phyloP scores from a whole-genome alignment of 192 early-diverging fungal genomes.

The Linnemannia hyalina region DNA sequence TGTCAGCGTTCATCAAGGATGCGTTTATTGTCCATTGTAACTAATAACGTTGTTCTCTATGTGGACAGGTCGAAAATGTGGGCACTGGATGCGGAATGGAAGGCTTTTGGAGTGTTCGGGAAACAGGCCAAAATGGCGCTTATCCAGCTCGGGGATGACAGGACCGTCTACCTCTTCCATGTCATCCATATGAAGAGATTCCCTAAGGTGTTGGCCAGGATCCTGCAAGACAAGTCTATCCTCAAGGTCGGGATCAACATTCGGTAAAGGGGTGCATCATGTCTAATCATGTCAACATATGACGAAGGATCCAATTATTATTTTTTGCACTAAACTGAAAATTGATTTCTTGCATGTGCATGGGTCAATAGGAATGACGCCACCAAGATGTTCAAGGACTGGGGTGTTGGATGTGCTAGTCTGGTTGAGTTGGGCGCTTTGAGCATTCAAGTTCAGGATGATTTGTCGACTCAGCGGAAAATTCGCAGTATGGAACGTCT shows the following conservation, averaged over 20 bases:
- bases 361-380: conserved; percentile 27
- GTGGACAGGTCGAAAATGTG: conserved; percentile 27
- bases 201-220: conserved; percentile 22
- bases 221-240: conserved; percentile 28
- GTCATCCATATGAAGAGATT: conserved; percentile 45
- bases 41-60: not conserved
- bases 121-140: conserved; percentile 32
- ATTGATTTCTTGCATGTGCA: not conserved
- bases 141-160: conserved; percentile 49
- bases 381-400: conserved; percentile 50
- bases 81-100: conserved; percentile 51
- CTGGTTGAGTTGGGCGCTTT: conserved; percentile 41
- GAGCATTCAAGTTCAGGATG: conserved; percentile 26
- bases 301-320: not conserved
- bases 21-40: not conserved
- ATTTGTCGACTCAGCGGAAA: conserved; percentile 1
- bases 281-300: not conserved
- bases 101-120: conserved; percentile 6
- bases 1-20: too few relatives aligned
- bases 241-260: conserved; percentile 53
- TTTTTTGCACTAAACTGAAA: not conserved
- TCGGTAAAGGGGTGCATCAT: conserved; percentile 11
- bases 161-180: conserved; percentile 40
- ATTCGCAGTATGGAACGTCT: conserved; percentile 42
- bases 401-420: conserved; percentile 39